A percentile compares a stretch with the other conserved stretches of the same genome.
phyloP scores from a whole-genome alignment of 2,329 filamentous ascomycete genomes.

The Trichophyton benhamiae region DNA sequence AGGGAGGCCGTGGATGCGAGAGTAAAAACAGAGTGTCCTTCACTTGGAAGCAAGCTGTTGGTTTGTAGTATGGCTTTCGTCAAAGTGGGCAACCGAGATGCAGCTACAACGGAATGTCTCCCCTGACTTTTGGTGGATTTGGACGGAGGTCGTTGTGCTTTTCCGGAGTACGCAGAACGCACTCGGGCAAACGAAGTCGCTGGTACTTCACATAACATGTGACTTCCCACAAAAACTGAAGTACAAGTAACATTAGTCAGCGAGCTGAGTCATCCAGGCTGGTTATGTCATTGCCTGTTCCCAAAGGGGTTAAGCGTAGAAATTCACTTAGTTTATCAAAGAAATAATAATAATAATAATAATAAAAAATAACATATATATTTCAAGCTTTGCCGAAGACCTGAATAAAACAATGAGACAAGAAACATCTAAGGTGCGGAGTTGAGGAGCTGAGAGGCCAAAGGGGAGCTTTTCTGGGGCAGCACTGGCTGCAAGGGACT shows the following conservation, averaged over 20 bases:
- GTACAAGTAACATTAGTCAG: not conserved
- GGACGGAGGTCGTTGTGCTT: not conserved
- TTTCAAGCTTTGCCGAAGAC: not conserved
- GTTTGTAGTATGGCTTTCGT: not conserved
- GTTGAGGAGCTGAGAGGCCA: not conserved
- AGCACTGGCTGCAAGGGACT: not conserved
- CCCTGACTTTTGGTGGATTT: conserved; percentile 1
- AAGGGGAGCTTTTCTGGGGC: not conserved
- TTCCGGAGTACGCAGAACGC: not conserved
- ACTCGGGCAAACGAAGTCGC: not conserved
- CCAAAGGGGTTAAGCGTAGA: not conserved
- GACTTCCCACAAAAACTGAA: not conserved
- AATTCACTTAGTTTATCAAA: not conserved
- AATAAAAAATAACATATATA: too few species aligned
- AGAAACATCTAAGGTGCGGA: not conserved
- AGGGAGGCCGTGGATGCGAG: not conserved
- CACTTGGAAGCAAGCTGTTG: not conserved
- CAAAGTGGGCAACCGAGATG: not conserved
- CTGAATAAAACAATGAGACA: not conserved
- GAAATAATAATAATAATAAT: too few species aligned
- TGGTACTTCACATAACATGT: not conserved
- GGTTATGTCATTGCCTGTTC: not conserved
- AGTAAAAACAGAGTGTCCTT: not conserved
- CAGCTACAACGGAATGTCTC: not conserved
- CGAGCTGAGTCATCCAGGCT: not conserved